A percentile compares a stretch with the other conserved stretches of the same genome.
phyloP scores from a whole-genome alignment of 257 asterid species.

The Primulina eburnea region DNA sequence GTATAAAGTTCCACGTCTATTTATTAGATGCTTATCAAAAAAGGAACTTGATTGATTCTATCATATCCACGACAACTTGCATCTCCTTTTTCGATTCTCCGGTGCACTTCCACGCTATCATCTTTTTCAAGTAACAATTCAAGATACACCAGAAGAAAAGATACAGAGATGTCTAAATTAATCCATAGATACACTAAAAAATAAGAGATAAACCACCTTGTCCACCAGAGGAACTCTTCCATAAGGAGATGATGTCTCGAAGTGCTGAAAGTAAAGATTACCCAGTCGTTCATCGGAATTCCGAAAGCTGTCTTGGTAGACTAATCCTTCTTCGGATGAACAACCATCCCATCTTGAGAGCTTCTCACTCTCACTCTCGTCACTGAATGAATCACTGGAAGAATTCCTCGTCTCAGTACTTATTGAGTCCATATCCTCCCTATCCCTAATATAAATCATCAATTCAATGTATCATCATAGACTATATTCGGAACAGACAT shows the following conservation, averaged over 20 bases:
- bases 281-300: constrained; percentile 51
- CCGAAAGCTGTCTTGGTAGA: constrained; percentile 44
- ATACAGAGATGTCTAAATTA: neutral
- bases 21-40: constrained; percentile 22
- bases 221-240: constrained; percentile 68
- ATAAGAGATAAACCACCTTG: constrained; percentile 40
- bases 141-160: constrained; percentile 12
- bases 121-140: neutral
- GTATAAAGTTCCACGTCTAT: constrained; percentile 24
- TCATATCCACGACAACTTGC: constrained; percentile 24
- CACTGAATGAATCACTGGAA: constrained; percentile 64
- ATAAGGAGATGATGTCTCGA: constrained; percentile 64
- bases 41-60: constrained; percentile 25
- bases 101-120: constrained; percentile 17
- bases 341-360: constrained; percentile 67
- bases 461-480: neutral
- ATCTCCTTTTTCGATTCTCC: constrained; percentile 18
- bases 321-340: constrained; percentile 55
- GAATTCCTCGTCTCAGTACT: constrained; percentile 61
- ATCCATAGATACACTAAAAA: neutral
- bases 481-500: too few relatives aligned
- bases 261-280: constrained; percentile 59
- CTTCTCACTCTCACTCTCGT: constrained; percentile 71
- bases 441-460: constrained; percentile 4
- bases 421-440: constrained; percentile 54